phyloP scores from a whole-genome alignment of 2,329 filamentous ascomycete genomes.

The Fusarium chlamydosporum region DNA sequence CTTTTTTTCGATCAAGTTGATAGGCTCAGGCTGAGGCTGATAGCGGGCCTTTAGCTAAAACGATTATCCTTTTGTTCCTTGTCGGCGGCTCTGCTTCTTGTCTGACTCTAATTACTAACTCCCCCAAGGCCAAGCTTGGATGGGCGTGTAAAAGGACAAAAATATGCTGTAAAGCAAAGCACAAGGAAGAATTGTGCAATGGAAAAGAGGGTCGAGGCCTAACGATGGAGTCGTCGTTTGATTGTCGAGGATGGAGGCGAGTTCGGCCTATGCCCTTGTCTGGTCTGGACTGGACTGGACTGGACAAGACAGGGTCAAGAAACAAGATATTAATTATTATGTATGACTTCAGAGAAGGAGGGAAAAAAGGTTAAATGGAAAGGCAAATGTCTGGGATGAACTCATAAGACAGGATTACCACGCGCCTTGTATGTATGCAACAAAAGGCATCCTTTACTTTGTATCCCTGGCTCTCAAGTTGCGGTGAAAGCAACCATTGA shows the following conservation, averaged over 20 bases:
- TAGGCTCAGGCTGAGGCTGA: constrained; percentile 27
- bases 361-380: constrained; percentile 4
- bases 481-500: constrained; percentile 50
- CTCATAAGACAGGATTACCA: constrained; percentile 9
- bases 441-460: constrained; percentile 32
- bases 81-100: constrained; percentile 23
- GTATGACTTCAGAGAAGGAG: constrained; percentile 9
- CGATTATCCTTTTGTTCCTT: constrained; percentile 21
- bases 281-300: constrained; percentile 9
- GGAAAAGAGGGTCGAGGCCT: constrained; percentile 34
- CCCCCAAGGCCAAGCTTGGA: neutral
- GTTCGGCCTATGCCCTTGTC: constrained; percentile 9
- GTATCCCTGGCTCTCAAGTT: constrained; percentile 48
- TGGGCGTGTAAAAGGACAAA: constrained; percentile 14
- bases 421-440: constrained; percentile 30
- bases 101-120: neutral
- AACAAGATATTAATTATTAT: constrained; percentile 2
- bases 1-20: constrained; percentile 20
- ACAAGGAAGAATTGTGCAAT: constrained; percentile 5
- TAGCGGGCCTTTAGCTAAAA: constrained; percentile 30
- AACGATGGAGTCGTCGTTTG: constrained; percentile 22
- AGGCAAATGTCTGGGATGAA: constrained; percentile 23
- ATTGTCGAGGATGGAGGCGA: constrained; percentile 20
- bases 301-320: constrained; percentile 12
- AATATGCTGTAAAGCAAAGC: constrained; percentile 9